Base-by-base conservation (phyloP, 768 basidiomycete species). In the Harrya chromipes region DNA sequence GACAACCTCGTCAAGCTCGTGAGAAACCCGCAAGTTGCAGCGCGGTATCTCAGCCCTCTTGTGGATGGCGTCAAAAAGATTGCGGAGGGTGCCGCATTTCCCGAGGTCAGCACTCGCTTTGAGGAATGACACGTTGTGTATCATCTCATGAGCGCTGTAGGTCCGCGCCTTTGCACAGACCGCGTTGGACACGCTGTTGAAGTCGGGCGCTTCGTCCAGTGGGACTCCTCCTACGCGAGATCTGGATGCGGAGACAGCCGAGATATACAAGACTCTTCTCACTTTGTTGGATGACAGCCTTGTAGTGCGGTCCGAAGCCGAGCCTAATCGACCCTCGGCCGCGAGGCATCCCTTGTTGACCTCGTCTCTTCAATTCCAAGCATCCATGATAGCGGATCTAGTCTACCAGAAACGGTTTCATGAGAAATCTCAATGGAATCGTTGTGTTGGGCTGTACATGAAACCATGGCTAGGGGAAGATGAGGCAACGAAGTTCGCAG, bases 1-100 rank as follows among this genome's bases (percentile, higher is more conserved):
- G 93, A 95, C 64, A 97, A 98, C 71, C 77, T 98, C 47, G 94
- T 97, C 70, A 98, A 97, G 72, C 88, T 98, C 53, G 95, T 98
- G 36, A 87, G 95, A 55, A 83, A 94, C 61, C 87, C 90, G 3
- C 83, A 79, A 52, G 82, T 97, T 34, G 95, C 95, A 43, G 94
- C 94, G 4, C 79, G 79, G 29, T 94, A 97, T 69, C 81, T 94
- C 29, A 87, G 86, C 55, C 77, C 85, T 35, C 83, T 98, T 36
- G 86, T 95, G 4, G 87, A 90, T 29, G 93, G 94, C 50, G 92
- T 95, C 16, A 82, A 90, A 63, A 90, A 87, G 69, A 92, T 97
- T 57, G 89, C 89, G 12, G 83, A 83, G 47, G 81, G 87, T 16
- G 94, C 94, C 46, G 92, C 94, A 23, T 98, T 98, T 78, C 95